Base-by-base conservation (phyloP, 331 rosid species). In the Acacia pycnantha region DNA sequence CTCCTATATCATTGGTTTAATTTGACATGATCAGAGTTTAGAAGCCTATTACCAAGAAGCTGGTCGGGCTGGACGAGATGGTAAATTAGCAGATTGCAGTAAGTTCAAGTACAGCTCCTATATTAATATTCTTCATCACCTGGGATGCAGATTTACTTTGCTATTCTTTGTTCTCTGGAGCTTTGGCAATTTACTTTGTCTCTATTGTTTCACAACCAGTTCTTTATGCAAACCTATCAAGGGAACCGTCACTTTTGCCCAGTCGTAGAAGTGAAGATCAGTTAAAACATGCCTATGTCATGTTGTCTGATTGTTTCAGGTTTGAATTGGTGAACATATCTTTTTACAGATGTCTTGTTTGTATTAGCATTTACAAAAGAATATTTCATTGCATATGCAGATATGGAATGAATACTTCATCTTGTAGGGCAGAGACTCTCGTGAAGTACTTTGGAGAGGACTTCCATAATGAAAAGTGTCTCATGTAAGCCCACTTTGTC, bases 51-150 rank as follows among this genome's bases (percentile, higher is more conserved):
- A 95, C 86, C 98, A 95, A 90, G 98, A 93, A 89, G 98, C 98
- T 73, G 98, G 98, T n/a, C 94, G 98, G 76, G 98, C 98, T 31
- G 98, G 98, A 80, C 91, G 98, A 75, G 98, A 95, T 85, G 98
- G 98, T 50, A 90, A 92, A 67, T 84, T 91, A 84, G 93, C 98
- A 27, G 91, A 92, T 79, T 95, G 98, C 89, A 87, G 98, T 95
- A 87, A 86, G 95, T 74, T 80, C 43, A 65, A 77, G 27, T 77
- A 11, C 61, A 76, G 29, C 59, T 72, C n/a, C 43, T 14, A 29
- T 19, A 29, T 62, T 27, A 83, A 37, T 31, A 18, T 73, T 54
- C 26, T 54, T 77, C 74, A 67, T 59, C 33, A 22, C 61, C 72
- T 27, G 56, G 33, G 40, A 54, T 70, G 61, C 79, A 65, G 6